Evolutionary conservation across 1,284 basidiomycete genomes (phyloP), one percentile per base, ranked within the genome.

Genomic region (Coniferiporia weirii): DNA sequence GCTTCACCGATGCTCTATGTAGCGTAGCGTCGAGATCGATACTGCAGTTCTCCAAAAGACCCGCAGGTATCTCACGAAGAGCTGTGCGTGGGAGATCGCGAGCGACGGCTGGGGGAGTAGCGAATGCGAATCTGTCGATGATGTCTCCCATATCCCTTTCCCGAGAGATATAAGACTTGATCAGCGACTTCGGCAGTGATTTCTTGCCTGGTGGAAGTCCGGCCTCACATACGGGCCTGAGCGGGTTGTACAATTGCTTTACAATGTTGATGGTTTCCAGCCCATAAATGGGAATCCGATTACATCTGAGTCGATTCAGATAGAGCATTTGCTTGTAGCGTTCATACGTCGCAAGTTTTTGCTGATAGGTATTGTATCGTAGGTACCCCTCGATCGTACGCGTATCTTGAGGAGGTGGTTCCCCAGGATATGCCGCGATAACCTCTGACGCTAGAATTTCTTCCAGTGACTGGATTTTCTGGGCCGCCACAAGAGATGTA

Each of bases 71-170:
- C 50, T 77, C 73, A 47, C 69, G 64, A 12, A 93, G 75, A 0
- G 82, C 78, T 56, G 88, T 75, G 1, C 71, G 73, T 0, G 91
- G 81, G 49, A 98, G 71, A 69, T 95, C 93, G 10, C 79, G 75
- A 1, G 92, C 90, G 8, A 95, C 85, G 0, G 82, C 93, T 4
- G 83, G 71, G 0, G 95, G 93, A 0, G 95, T 95, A 4, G 84
- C 85, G 66, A 95, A 94, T 0, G 90, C 85, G 67, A 96, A 98
- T 5, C 76, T 79, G 61, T 92, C 83, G 53, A 97, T 73, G 19
- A 82, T 58, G 17, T 74, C 72, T 1, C 77, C 75, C 73, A 89
- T 77, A 0, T 80, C 76, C 51, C 80, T 74, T 0, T 82, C 79
- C 7, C 95, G 83, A 7, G 79, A 72, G 8, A 73, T 69, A 62